Evolutionary conservation across 202 grass and related monocot species (phyloP).

Genomic region (Panicum hallii): DNA sequence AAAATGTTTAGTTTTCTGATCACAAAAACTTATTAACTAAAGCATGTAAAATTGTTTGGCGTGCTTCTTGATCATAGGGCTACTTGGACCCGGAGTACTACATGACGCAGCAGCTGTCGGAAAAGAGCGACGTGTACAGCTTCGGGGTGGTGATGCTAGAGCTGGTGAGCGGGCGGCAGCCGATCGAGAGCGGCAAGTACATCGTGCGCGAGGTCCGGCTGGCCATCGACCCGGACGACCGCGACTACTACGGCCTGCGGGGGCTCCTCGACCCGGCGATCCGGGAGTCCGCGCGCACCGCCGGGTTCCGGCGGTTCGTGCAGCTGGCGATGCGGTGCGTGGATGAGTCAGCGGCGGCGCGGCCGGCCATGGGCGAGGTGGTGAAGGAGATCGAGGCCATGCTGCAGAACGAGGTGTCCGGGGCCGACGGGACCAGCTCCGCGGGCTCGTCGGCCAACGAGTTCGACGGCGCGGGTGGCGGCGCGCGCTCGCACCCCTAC

Average conservation of each 20-base stretch:
- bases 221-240: constrained; percentile 62
- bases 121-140: constrained; percentile 75
- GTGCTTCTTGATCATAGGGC: constrained; percentile 46
- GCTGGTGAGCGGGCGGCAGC: constrained; percentile 64
- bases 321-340: constrained; percentile 78
- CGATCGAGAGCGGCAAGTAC: constrained; percentile 55
- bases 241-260: constrained; percentile 62
- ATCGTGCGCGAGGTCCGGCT: constrained; percentile 62
- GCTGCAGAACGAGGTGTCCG: constrained; percentile 58
- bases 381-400: constrained; percentile 75
- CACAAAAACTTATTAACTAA: neutral
- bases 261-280: constrained; percentile 62
- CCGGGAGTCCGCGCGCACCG: constrained; percentile 36
- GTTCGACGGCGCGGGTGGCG: constrained; percentile 49
- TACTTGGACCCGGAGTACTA: constrained; percentile 76
- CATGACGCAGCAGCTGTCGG: constrained; percentile 60
- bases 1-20: neutral
- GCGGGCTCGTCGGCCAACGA: constrained; percentile 49
- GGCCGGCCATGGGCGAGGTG: constrained; percentile 63
- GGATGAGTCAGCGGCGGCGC: constrained; percentile 49
- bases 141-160: constrained; percentile 78
- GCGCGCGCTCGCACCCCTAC: constrained; percentile 45
- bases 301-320: constrained; percentile 64
- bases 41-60: neutral
- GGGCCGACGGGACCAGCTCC: constrained; percentile 15